Percentiles rank a stretch among this genome's conserved stretches.
Evolutionary conservation across 2,329 filamentous ascomycete species (phyloP).

Genomic region (Diplodia intermedia): DNA sequence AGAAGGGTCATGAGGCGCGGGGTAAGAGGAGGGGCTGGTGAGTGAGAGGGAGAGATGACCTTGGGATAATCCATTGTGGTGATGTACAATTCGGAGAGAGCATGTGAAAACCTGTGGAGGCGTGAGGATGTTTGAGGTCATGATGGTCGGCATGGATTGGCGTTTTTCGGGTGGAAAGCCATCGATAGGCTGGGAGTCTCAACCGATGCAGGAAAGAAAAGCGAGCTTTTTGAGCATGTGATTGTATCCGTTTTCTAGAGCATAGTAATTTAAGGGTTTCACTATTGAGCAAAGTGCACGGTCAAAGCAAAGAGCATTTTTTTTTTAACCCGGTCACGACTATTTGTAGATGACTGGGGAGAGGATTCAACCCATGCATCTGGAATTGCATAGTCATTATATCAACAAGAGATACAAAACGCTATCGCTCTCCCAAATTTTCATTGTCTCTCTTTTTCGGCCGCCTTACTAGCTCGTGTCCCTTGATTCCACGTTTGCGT

Average conservation of each 20-base stretch:
- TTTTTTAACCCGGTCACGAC: not conserved
- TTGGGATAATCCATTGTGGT: not conserved
- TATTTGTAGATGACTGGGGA: not conserved
- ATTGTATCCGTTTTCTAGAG: not conserved
- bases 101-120: slow-evolving; percentile 14
- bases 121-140: not conserved
- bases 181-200: slow-evolving; percentile 11
- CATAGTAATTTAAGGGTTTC: not conserved
- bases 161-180: slow-evolving; percentile 2
- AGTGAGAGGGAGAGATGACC: not conserved
- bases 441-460: not conserved
- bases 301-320: not conserved
- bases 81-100: not conserved
- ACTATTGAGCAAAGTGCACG: not conserved
- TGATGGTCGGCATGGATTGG: slow-evolving; percentile 19
- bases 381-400: too few relatives aligned
- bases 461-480: not conserved
- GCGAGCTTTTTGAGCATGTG: slow-evolving; percentile 19
- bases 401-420: not conserved
- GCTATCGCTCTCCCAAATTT: not conserved
- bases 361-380: not conserved
- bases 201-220: not conserved
- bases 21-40: slow-evolving; percentile 72
- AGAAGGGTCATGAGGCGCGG: slow-evolving; percentile 75
- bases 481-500: not conserved